Evolutionary conservation across 2,329 filamentous ascomycete species (phyloP), one percentile per base, ranked within the genome.

Genomic region (Lecanicillium sp.): DNA sequence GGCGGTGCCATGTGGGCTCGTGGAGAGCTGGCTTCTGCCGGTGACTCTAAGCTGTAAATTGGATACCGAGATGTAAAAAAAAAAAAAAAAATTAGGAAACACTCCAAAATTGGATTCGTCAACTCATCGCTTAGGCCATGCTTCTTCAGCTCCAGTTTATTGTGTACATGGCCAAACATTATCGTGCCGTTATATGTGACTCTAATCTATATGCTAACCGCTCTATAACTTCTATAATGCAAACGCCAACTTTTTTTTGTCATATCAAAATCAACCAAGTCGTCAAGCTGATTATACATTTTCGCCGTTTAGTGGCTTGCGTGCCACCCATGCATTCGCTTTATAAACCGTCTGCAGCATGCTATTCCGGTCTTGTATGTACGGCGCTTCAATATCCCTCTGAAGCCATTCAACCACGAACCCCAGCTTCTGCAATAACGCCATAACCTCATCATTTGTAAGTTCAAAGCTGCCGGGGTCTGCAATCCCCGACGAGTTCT

Each of bases 381-480:
- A 98, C 7, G 88, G 88, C 11, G 84, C 80, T 43, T 74, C 67
- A n/a, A 80, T 62, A 2, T 66, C 71, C 1, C 66, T 67, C 55
- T 81, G 68, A 35, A 73, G 70, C 47, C 67, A 70, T 52, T 85
- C 78, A 6, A 98, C 65, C 5, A 65, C 67, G 53, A 98, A 98
- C 0, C 89, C 92, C 51, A 90, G 64, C 41, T 71, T 72, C 48
- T 79, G 65, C 2, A 96, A 72, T 30, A 98, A 65, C 13, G 72
- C 70, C 42, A 94, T 62, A 9, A 98, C 84, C 65, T 98, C 92
- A 19, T 95, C 86, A 43, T 95, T 78, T 1, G 84, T 82, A 39
- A 98, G 70, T 65, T 98, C 92, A 48, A 96, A 85, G 45, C 80
- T 88, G 0, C 92, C 92, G 1, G 87, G 86, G 50, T 94, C 88